These are phyloP conservation scores for Barnettozyma botsteinii DNA, from an alignment of 805 yeast genomes.

Conservation along the genomic window DNA sequence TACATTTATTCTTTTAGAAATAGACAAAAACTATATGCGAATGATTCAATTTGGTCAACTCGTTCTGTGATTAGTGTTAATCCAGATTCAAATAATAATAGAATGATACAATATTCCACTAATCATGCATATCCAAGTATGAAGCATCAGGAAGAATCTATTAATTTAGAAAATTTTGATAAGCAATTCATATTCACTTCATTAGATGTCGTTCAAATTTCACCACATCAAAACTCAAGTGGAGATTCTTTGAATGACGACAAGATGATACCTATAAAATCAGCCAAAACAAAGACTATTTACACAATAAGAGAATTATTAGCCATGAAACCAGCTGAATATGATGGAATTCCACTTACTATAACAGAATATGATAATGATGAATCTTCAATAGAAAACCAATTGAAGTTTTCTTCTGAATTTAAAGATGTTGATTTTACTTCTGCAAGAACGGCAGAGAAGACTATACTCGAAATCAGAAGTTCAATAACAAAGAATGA, in stretches of 20 bases:
- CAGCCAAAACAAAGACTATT: background rate
- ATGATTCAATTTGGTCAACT: conserved; percentile 20
- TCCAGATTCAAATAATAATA: conserved; percentile 2
- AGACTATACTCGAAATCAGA: conserved; percentile 21
- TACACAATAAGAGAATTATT: conserved; percentile 19
- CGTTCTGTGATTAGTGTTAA: conserved; percentile 5
- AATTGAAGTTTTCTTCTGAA: conserved; percentile 10
- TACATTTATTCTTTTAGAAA: conserved; percentile 19
- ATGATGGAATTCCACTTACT: conserved; percentile 13
- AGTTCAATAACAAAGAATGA: conserved; percentile 7
- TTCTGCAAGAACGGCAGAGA: conserved; percentile 25
- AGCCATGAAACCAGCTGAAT: conserved; percentile 16
- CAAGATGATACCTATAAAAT: background rate
- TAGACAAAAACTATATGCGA: conserved; percentile 14
- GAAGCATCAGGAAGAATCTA: background rate
- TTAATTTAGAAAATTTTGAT: background rate
- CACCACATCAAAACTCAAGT: conserved; percentile 7
- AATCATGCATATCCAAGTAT: conserved; percentile 22
- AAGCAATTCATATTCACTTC: background rate
- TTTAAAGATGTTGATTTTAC: conserved; percentile 16
- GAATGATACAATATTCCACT: background rate
- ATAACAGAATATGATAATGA: background rate
- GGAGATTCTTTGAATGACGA: conserved; percentile 1
- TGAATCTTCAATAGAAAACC: background rate
- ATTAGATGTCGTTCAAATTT: conserved; percentile 11